Conservation (phyloP, 2,329 filamentous ascomycete genomes). For the Arthrocladium fulminans region DNA sequence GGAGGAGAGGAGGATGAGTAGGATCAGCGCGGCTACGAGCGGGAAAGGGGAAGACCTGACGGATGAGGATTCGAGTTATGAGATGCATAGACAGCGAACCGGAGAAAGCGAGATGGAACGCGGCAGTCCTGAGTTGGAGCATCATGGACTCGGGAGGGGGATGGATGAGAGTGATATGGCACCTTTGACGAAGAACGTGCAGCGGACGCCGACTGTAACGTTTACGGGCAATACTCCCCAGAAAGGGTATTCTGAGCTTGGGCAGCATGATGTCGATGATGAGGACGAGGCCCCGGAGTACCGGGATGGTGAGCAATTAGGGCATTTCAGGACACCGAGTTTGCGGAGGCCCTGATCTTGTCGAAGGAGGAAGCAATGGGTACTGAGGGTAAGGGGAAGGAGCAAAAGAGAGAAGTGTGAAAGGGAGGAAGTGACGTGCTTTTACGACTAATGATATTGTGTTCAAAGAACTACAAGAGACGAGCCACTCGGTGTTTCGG, state of each 20-base stretch:
- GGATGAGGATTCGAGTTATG: slow-evolving; percentile 3
- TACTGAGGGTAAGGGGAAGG: neutral
- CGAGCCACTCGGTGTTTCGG: neutral
- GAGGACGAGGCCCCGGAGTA: neutral
- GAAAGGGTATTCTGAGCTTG: neutral
- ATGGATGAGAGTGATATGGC: slow-evolving; percentile 1
- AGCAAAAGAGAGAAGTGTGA: neutral
- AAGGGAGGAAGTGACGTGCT: neutral
- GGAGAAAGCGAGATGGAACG: neutral
- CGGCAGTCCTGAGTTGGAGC: neutral
- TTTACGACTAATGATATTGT: neutral
- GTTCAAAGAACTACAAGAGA: neutral
- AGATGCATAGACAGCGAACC: neutral
- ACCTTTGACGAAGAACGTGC: neutral
- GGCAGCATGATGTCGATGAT: neutral
- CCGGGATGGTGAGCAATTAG: neutral
- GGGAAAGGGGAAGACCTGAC: neutral
- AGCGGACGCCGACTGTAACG: slow-evolving; percentile 2
- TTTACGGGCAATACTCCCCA: neutral
- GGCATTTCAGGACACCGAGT: neutral
- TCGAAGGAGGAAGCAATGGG: neutral
- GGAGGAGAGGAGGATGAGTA: neutral
- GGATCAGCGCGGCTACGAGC: neutral
- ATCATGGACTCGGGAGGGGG: neutral
- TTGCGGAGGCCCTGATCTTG: neutral